These are phyloP conservation scores for Nicotiana tabacum DNA, from an alignment of 257 asterid genomes.

Conservation along the genomic window DNA sequence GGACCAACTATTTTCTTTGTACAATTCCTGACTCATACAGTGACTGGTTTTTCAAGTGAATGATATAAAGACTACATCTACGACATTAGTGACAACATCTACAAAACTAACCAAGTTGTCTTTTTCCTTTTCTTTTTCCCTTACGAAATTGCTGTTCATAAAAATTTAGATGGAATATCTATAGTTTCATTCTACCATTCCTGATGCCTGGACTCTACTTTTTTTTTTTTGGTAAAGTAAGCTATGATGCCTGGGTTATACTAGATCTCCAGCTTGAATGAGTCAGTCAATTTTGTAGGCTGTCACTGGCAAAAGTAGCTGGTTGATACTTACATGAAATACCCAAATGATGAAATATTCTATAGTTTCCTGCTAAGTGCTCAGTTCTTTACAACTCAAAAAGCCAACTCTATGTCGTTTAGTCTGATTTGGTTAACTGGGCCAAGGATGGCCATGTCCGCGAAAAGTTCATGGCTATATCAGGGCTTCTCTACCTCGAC, in stretches of 20 bases:
- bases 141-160: not conserved
- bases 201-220: too few relatives aligned
- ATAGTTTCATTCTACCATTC: not conserved
- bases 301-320: not conserved
- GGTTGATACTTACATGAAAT: not conserved
- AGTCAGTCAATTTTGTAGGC: not conserved
- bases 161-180: not conserved
- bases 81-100: not conserved
- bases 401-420: not conserved
- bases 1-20: not conserved
- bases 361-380: not conserved
- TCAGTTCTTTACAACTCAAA: not conserved
- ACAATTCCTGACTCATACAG: not conserved
- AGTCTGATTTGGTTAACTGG: not conserved
- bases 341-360: not conserved
- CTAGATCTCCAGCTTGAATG: not conserved
- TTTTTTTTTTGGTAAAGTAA: too few relatives aligned
- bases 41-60: not conserved
- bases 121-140: not conserved
- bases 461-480: not conserved
- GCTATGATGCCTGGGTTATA: not conserved
- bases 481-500: not conserved
- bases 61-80: too few relatives aligned
- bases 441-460: not conserved
- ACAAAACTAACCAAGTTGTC: not conserved